Evolutionary conservation across 768 basidiomycete species (phyloP).

Genomic region (Suillus americanus): DNA sequence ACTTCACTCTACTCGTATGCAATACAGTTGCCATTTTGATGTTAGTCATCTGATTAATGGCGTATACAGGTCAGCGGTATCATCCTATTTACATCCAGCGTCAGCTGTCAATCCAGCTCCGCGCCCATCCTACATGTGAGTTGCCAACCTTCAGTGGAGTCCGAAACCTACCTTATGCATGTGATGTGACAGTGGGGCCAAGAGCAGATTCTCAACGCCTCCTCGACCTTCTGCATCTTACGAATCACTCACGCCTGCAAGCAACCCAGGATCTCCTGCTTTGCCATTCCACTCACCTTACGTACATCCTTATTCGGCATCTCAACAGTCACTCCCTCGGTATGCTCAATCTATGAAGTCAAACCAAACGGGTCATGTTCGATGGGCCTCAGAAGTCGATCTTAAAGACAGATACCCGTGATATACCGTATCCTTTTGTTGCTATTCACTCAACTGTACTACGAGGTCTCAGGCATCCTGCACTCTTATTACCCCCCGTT

Average conservation of each 20-base stretch:
- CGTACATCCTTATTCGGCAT: neutral
- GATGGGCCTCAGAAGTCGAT: constrained; percentile 27
- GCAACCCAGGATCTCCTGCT: constrained; percentile 4
- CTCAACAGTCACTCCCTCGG: constrained; percentile 6
- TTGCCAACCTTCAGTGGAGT: neutral
- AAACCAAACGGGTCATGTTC: constrained; percentile 6
- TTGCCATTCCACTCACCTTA: constrained; percentile 3
- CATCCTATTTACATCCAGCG: constrained; percentile 40
- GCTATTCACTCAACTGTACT: neutral
- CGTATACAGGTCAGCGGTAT: constrained; percentile 49
- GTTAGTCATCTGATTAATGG: constrained; percentile 1
- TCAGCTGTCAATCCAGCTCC: constrained; percentile 9
- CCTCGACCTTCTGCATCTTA: constrained; percentile 11
- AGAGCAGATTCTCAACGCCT: constrained; percentile 12
- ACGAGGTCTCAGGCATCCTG: neutral
- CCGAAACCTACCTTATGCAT: neutral
- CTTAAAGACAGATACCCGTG: neutral
- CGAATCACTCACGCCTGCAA: constrained; percentile 8
- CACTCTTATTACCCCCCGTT: neutral
- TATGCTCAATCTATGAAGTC: constrained; percentile 1
- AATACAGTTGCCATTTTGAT: neutral
- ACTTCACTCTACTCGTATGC: constrained; percentile 60
- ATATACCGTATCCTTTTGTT: neutral
- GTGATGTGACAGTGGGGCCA: neutral
- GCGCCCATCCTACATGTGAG: constrained; percentile 24